Base-by-base conservation (phyloP, 192 early-diverging fungal species). In the Backusella tuberculispora region DNA sequence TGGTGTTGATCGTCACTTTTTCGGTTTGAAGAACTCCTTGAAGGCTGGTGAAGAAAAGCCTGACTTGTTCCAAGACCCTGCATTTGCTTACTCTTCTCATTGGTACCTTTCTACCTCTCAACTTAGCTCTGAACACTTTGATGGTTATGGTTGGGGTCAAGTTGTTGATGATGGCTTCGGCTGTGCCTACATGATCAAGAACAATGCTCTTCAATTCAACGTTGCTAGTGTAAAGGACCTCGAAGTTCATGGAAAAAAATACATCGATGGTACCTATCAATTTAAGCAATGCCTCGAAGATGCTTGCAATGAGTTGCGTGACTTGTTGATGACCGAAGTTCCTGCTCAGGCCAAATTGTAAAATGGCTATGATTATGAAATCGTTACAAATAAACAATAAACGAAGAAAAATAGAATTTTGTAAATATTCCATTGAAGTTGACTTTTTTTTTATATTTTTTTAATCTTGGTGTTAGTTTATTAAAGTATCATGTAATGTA, bases 81-180 rank as follows among this genome's bases (percentile, higher is more conserved):
- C 94, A 7, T 97, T 92, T 77, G 80, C 87, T 48, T 86, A 89
- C 71, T 91, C 95, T 10, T 87, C 82, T 65, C 95, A 96, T 81
- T 99, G 97, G 97, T 89, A 88, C 81, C 81, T 99, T 67, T 95
- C 94, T 21, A 97, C 96, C 4, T 96, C 94, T 40, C 96, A 98
- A 83, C 90, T 99, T 73, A 86, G 92, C 5, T 94, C 93, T 74
- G 94, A 95, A 77, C 84, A 95, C 85, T 99, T 95, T 88, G 91
- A 92, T 46, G 96, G 96, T 66, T 98, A 97, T 78, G 96, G 98
- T 38, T 93, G 92, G 86, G 91, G 91, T 70, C 88, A 93, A 78
- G 92, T 96, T 40, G 93, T 95, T 21, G 90, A 94, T 1, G 93
- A 96, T 83, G 95, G 95, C 76, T 98, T 92, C 74, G 96, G 96